Conservation (phyloP, 148 eudicot genomes). For the Chenopodium formosanum region DNA sequence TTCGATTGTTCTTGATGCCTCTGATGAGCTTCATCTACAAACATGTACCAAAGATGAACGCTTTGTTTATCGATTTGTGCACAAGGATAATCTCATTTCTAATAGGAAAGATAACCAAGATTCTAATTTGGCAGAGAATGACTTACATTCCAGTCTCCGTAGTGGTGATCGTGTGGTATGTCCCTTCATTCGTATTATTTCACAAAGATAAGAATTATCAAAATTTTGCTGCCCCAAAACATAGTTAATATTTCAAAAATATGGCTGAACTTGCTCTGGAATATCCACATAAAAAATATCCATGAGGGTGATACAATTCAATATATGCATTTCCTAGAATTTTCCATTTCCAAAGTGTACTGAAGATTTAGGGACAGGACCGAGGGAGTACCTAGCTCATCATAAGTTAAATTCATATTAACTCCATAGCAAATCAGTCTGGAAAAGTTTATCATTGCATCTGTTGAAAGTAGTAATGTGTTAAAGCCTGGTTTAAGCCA, state of each 20-base stretch:
- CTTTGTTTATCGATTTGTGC: slow-evolving; percentile 70
- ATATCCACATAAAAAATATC: background rate
- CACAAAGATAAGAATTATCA: background rate
- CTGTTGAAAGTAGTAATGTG: background rate
- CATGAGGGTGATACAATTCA: background rate
- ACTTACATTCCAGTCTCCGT: slow-evolving; percentile 52
- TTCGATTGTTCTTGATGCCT: slow-evolving; percentile 73
- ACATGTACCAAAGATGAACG: slow-evolving; percentile 44
- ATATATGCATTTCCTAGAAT: background rate
- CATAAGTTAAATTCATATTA: background rate
- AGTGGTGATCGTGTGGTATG: slow-evolving; percentile 93
- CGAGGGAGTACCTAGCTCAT: background rate
- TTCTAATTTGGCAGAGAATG: slow-evolving; percentile 37
- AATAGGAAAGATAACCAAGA: slow-evolving; percentile 26
- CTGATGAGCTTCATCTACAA: slow-evolving; percentile 40
- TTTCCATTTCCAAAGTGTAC: background rate
- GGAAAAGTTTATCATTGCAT: background rate
- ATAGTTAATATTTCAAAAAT: background rate
- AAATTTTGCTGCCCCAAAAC: background rate
- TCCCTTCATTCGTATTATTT: background rate
- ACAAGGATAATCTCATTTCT: slow-evolving; percentile 36
- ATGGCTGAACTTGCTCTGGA: background rate
- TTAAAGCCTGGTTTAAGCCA: background rate
- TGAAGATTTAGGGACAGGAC: background rate
- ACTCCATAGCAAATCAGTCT: background rate